These are phyloP conservation scores for Silybum marianum DNA, from an alignment of 129 eudicot species.

Conservation along the genomic window DNA sequence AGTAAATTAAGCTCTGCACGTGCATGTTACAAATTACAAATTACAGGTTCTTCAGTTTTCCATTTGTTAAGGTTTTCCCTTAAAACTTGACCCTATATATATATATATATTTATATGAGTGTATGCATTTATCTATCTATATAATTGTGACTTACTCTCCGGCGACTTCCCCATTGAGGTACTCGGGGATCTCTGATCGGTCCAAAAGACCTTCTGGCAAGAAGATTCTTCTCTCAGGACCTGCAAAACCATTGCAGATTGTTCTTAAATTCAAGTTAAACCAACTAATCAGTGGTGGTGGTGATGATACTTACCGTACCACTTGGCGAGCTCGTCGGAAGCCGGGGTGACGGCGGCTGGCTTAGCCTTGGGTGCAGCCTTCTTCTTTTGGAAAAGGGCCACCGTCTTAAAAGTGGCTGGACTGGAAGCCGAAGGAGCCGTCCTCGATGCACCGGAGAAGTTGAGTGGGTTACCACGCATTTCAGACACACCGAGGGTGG, in stretches of 20 bases:
- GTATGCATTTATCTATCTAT: too few species aligned
- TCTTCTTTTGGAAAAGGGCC: slow-evolving; percentile 84
- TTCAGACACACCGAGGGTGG: slow-evolving; percentile 65
- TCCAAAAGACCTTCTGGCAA: slow-evolving; percentile 96
- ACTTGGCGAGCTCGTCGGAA: slow-evolving; percentile 97
- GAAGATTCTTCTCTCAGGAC: slow-evolving; percentile 96
- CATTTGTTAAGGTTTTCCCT: too few species aligned
- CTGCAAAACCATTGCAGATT: slow-evolving; percentile 40
- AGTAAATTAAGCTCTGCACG: too few species aligned
- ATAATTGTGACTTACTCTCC: slow-evolving; percentile 73
- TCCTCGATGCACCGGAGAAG: slow-evolving; percentile 43
- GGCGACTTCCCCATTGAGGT: slow-evolving; percentile 87
- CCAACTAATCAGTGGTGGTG: not conserved
- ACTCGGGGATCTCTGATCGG: slow-evolving; percentile 94
- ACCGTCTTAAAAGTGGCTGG: slow-evolving; percentile 59
- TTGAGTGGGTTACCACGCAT: slow-evolving; percentile 63
- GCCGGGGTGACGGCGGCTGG: slow-evolving; percentile 56
- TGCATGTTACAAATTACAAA: too few species aligned
- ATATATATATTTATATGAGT: not conserved
- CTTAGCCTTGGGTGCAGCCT: slow-evolving; percentile 75
- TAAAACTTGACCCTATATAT: too few species aligned
- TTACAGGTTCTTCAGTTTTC: too few species aligned
- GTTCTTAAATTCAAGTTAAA: not conserved
- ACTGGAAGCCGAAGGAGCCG: slow-evolving; percentile 48
- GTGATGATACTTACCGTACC: slow-evolving; percentile 73